Conservation (phyloP, 2,329 filamentous ascomycete species). For the Colletotrichum tofieldiae region DNA sequence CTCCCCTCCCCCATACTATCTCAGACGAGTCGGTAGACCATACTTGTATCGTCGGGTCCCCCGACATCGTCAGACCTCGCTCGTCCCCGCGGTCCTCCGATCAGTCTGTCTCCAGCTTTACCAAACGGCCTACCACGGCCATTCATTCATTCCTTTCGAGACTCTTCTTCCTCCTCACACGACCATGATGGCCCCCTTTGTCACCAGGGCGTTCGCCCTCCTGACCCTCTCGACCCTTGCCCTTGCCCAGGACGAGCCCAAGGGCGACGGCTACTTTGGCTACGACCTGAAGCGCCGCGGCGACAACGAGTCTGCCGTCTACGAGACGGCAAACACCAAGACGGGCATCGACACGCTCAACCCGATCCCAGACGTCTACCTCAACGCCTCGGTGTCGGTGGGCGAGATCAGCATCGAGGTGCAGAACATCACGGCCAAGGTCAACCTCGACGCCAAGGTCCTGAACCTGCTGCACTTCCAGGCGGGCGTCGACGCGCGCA, state of each 20-base stretch:
- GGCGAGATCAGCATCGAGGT: conserved; percentile 73
- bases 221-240: conserved; percentile 50
- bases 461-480: conserved; percentile 72
- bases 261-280: conserved; percentile 66
- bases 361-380: conserved; percentile 70
- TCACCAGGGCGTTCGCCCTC: conserved; percentile 46
- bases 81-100: conserved; percentile 13
- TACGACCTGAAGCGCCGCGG: conserved; percentile 68
- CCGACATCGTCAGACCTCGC: conserved; percentile 9
- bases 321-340: conserved; percentile 68
- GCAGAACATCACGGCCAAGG: conserved; percentile 72
- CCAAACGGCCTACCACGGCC: conserved; percentile 30
- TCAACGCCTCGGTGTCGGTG: conserved; percentile 72
- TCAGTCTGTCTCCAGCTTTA: conserved; percentile 7
- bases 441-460: conserved; percentile 73
- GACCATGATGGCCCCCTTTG: conserved; percentile 2
- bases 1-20: background rate
- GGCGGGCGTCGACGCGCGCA: conserved; percentile 72
- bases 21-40: conserved; percentile 2
- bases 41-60: conserved; percentile 37
- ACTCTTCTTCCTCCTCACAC: background rate
- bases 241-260: conserved; percentile 48
- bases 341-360: conserved; percentile 59
- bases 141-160: conserved; percentile 17
- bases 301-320: conserved; percentile 65